Evolutionary conservation across 306 rosid species (phyloP).

Genomic region (Quercus glauca): DNA sequence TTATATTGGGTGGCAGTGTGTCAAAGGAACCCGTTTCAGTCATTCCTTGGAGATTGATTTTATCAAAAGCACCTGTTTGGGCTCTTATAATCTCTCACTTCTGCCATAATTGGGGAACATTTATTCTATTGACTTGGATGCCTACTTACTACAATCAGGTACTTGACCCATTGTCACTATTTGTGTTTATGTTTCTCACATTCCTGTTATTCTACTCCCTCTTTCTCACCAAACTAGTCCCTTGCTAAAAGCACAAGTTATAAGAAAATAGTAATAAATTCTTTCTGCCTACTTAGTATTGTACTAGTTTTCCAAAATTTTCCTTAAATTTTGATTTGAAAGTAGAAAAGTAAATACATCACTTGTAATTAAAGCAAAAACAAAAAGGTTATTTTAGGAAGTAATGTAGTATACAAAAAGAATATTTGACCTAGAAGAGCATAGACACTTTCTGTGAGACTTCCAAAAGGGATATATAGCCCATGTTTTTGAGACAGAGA

Average conservation of each 20-base stretch:
- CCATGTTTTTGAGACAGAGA: too few relatives aligned
- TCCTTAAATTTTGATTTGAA: constrained; percentile 2
- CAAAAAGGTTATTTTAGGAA: too few relatives aligned
- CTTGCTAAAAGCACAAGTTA: too few relatives aligned
- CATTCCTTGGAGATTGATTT: constrained; percentile 91
- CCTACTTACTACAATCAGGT: constrained; percentile 99
- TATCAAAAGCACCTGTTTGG: constrained; percentile 96
- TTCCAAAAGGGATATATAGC: too few relatives aligned
- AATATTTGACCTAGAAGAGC: too few relatives aligned
- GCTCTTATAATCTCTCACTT: constrained; percentile 91
- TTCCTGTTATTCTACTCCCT: neutral
- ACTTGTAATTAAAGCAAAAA: too few relatives aligned
- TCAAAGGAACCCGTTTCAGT: constrained; percentile 77
- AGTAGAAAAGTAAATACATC: too few relatives aligned
- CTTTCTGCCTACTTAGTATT: too few relatives aligned
- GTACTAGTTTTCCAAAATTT: neutral
- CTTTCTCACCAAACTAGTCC: too few relatives aligned
- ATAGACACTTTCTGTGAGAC: too few relatives aligned
- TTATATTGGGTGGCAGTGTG: constrained; percentile 61
- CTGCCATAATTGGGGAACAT: constrained; percentile 98
- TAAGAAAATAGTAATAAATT: too few relatives aligned
- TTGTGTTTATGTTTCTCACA: neutral
- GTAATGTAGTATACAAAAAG: too few relatives aligned
- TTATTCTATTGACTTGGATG: constrained; percentile 97
- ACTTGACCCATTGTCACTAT: constrained; percentile 2